Evolutionary conservation across 805 yeast genomes (phyloP), one percentile per base, ranked within the genome.

Genomic region (Starmera pachycereana): DNA sequence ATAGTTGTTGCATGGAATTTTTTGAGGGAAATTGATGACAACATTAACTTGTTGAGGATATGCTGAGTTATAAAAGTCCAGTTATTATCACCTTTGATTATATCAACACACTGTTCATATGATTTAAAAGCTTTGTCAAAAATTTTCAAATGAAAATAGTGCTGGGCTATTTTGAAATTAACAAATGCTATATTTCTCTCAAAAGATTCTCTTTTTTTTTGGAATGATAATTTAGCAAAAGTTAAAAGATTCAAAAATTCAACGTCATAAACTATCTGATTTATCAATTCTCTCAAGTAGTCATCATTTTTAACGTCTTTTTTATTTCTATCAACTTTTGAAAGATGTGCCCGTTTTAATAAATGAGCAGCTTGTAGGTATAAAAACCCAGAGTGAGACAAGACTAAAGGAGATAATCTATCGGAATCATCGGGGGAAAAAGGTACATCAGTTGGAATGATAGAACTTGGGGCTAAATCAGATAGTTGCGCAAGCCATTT

Each of bases 401-500:
- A 59, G 2, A 61, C 56, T 36, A 39, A 56, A 13, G 54, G 52
- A 51, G 36, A 63, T 25, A 44, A 48, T 29, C 41, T 42, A 35
- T 57, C 50, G 8, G 35, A 43, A 1, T 35, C 11, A 36, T 56
- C 60, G 8, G 44, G 40, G 25, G 41, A 44, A 37, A 65, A 56
- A 2, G 75, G 69, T 11, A 51, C 46, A 16, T 63, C 68, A 4
- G 60, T 48, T 3, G 73, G 71, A 5, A 71, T 56, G 4, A 63
- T 40, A 11, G 51, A 47, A 2, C 57, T 59, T 0, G 83, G 83
- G 1, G 73, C 62, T n/a, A 58, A 39, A 9, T 62, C 67, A 38
- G 78, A 58, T 13, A 81, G 54, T 41, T 79, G 74, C 0, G 82
- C 86, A 11, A 84, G 60, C 78, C 82, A 72, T 33, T 74, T 70